Base-by-base conservation (phyloP, 1,284 basidiomycete species). In the Leccinum cinnamomeum region DNA sequence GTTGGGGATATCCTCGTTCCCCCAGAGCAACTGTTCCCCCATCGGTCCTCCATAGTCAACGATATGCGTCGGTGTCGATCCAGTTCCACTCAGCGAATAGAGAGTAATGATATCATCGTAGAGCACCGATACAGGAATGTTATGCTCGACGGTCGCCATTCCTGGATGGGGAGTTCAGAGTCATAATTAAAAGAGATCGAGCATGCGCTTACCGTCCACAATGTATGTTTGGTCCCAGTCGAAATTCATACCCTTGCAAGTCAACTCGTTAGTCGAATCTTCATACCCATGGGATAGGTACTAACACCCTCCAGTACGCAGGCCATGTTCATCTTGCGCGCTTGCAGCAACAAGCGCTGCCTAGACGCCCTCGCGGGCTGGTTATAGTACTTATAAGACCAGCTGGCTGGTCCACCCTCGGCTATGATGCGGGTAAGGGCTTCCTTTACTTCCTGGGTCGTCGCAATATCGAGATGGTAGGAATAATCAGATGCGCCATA, bases 361-460 rank as follows among this genome's bases (percentile, higher is more conserved):
- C 89, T 81, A 28, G 89, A 87, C 30, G 88, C 88, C 16, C 88
- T 80, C 25, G 83, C 84, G n/a, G 89, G 88, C 16, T 87, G 69
- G 62, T 89, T 86, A 68, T 91, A 91, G 66, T 90, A 90, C 77
- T 91, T 91, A 71, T 91, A 91, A 10, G 88, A 90, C 68, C 86
- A 87, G 64, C 81, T 84, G 0, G 83, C 82, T 10, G 84, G 81
- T 1, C 89, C 89, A 50, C 39, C 84, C 87, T 91, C 89, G 3
- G 78, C 86, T 67, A 88, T 89, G 70, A 91, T 85, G 58, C 89
- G 81, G 5, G 82, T 74, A 25, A 91, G 77, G 1, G 88, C 87
- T 60, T 87, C 85, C 61, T 77, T 76, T 3, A 89, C 89, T 70
- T 91, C 87, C 7, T 75, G 79, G 65, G 82, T 76, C 60, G 83